These are phyloP conservation scores for Colletotrichum liriopes DNA, from an alignment of 2,329 filamentous ascomycete species.

Conservation along the genomic window DNA sequence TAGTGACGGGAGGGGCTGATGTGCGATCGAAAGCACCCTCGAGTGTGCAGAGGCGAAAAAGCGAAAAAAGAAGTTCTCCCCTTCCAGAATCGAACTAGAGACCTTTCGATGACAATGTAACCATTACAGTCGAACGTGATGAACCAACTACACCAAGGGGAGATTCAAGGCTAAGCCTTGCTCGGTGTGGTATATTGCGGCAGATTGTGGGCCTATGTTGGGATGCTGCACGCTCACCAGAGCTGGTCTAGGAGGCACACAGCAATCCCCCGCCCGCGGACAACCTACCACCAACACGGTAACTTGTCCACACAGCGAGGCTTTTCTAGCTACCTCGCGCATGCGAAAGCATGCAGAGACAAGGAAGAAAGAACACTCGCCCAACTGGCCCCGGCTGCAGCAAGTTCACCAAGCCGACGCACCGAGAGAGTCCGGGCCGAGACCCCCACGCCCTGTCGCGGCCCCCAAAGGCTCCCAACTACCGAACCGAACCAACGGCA, in stretches of 20 bases:
- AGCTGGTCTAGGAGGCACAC: neutral
- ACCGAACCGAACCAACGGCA: constrained; percentile 12
- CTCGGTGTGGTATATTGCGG: neutral
- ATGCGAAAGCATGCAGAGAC: neutral
- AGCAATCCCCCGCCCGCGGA: neutral
- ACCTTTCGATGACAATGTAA: constrained; percentile 39
- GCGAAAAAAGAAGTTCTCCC: constrained; percentile 2
- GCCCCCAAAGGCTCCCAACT: neutral
- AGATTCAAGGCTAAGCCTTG: constrained; percentile 18
- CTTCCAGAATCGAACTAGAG: constrained; percentile 38
- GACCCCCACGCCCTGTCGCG: neutral
- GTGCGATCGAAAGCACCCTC: neutral
- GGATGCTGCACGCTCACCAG: neutral
- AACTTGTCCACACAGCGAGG: neutral
- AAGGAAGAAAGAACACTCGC: too few relatives aligned
- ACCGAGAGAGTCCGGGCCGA: neutral
- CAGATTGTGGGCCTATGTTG: neutral
- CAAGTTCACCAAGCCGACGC: neutral
- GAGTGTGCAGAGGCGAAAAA: neutral
- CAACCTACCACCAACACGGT: neutral
- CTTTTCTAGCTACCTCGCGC: neutral
- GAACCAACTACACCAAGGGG: constrained; percentile 43
- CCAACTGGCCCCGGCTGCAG: neutral
- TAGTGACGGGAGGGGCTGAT: too few relatives aligned
- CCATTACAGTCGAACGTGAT: constrained; percentile 43